Percentiles rank a stretch among this genome's conserved stretches.
phyloP scores from a whole-genome alignment of 2,329 filamentous ascomycete species.

The Arachnomyces sp. region DNA sequence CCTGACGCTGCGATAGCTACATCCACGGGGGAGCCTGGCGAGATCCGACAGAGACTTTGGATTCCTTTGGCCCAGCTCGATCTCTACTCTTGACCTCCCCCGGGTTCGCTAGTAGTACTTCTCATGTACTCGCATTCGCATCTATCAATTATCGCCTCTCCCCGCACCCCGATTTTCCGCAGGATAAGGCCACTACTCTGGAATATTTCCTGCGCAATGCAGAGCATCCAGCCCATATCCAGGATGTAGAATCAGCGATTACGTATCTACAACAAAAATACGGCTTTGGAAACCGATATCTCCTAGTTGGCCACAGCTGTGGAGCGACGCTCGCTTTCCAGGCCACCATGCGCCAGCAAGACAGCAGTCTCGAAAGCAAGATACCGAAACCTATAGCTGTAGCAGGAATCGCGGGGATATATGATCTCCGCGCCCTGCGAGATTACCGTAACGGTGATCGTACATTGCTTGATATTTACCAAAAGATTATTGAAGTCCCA shows the following conservation, averaged over 20 bases:
- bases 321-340: constrained; percentile 41
- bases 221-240: constrained; percentile 38
- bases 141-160: constrained; percentile 42
- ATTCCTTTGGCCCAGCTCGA: constrained; percentile 28
- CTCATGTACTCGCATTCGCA: constrained; percentile 20
- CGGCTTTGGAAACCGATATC: constrained; percentile 29
- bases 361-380: constrained; percentile 8
- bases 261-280: constrained; percentile 34
- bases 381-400: constrained; percentile 28
- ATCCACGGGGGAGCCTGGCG: constrained; percentile 45
- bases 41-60: constrained; percentile 33
- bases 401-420: constrained; percentile 38
- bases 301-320: constrained; percentile 40
- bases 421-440: constrained; percentile 32
- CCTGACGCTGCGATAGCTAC: constrained; percentile 22
- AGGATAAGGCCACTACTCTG: constrained; percentile 23
- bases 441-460: constrained; percentile 15
- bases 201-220: constrained; percentile 26
- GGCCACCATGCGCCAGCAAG: constrained; percentile 25
- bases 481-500: constrained; percentile 33
- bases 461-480: constrained; percentile 21
- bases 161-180: constrained; percentile 32
- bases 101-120: constrained; percentile 21
- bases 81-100: constrained; percentile 22
- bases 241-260: constrained; percentile 34